A percentile compares a stretch with the other conserved stretches of the same genome.
Evolutionary conservation across 495 filamentous ascomycete species (phyloP).

Genomic region (Aspergillus bertholletiae): DNA sequence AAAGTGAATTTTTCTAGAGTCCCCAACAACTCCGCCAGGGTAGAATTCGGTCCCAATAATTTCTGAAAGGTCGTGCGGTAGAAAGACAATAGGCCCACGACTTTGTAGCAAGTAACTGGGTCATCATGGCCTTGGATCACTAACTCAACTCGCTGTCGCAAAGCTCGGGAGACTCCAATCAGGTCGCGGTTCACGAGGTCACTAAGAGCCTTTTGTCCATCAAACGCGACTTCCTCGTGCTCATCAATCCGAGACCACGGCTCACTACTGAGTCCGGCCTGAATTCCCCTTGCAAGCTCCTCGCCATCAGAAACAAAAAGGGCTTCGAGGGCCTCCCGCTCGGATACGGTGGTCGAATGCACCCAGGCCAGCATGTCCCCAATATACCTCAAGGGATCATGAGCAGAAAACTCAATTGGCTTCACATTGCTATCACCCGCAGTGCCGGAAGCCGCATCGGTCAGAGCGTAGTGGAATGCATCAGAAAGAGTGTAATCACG

Average conservation of each 20-base stretch:
- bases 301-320: constrained; percentile 91
- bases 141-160: constrained; percentile 83
- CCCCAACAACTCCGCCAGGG: constrained; percentile 64
- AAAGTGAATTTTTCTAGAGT: constrained; percentile 73
- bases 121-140: constrained; percentile 92
- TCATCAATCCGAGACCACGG: constrained; percentile 69
- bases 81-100: constrained; percentile 83
- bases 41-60: constrained; percentile 67
- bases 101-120: constrained; percentile 80
- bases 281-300: constrained; percentile 80
- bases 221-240: constrained; percentile 64
- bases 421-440: constrained; percentile 58
- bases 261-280: constrained; percentile 81
- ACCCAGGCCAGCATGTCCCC: constrained; percentile 98
- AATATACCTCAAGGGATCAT: constrained; percentile 88
- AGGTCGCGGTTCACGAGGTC: constrained; percentile 86
- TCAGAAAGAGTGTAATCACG: constrained; percentile 84
- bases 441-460: constrained; percentile 56
- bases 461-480: constrained; percentile 86
- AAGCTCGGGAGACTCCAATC: constrained; percentile 67
- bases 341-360: constrained; percentile 89
- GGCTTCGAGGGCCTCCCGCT: constrained; percentile 87
- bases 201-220: constrained; percentile 79
- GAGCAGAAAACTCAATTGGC: constrained; percentile 89
- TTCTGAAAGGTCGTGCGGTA: constrained; percentile 82